phyloP scores from a whole-genome alignment of 2,329 filamentous ascomycete genomes.

The Periconia sp. region DNA sequence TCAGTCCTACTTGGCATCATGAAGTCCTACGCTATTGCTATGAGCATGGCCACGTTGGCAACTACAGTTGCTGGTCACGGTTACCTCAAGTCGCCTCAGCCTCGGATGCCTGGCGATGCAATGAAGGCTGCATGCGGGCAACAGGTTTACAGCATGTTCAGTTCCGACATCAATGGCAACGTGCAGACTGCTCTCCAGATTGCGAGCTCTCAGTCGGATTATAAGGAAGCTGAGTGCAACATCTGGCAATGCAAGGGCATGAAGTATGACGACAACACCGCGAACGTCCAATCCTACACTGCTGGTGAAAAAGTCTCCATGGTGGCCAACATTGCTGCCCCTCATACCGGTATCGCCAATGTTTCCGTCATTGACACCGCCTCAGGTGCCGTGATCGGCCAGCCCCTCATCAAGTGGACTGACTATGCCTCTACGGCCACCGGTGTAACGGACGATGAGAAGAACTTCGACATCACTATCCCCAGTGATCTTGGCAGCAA shows the following conservation, averaged over 20 bases:
- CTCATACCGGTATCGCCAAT: constrained; percentile 63
- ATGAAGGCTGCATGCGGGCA: constrained; percentile 60
- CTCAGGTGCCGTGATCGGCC: constrained; percentile 59
- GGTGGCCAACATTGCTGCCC: constrained; percentile 56
- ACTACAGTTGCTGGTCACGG: constrained; percentile 60
- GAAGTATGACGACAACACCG: constrained; percentile 62
- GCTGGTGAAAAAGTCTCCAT: constrained; percentile 56
- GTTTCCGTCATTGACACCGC: constrained; percentile 64
- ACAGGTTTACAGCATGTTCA: constrained; percentile 61
- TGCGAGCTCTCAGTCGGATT: constrained; percentile 55
- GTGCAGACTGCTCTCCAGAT: constrained; percentile 62
- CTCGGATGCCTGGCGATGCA: constrained; percentile 59
- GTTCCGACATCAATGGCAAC: constrained; percentile 62
- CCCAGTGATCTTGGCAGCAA: constrained; percentile 55
- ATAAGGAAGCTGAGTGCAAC: constrained; percentile 54
- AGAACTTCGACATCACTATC: constrained; percentile 61
- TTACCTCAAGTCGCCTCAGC: constrained; percentile 55
- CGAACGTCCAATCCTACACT: constrained; percentile 59
- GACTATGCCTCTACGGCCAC: constrained; percentile 59
- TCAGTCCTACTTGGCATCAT: constrained; percentile 39
- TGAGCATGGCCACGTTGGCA: constrained; percentile 51
- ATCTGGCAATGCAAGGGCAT: constrained; percentile 65
- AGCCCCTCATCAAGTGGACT: constrained; percentile 61
- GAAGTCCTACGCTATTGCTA: constrained; percentile 51
- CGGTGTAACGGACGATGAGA: constrained; percentile 53